These are phyloP conservation scores for Eimeria praecox DNA, from an alignment of 169 alveolate species.

Conservation along the genomic window DNA sequence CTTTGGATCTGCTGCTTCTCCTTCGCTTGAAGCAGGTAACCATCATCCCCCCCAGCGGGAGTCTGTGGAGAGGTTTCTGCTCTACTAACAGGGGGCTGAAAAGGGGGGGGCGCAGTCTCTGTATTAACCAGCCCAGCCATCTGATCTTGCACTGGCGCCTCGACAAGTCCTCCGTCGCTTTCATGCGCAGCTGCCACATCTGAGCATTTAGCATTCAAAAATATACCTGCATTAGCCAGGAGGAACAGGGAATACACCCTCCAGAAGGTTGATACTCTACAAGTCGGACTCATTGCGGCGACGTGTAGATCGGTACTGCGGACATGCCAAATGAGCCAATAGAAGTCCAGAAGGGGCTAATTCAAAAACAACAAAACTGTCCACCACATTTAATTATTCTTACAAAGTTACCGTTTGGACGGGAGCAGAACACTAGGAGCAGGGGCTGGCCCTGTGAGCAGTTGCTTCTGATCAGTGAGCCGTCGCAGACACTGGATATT, in stretches of 20 bases:
- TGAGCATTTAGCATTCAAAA: not conserved
- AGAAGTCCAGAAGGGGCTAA: not conserved
- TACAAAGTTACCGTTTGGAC: too few species aligned
- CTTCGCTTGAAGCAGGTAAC: not conserved
- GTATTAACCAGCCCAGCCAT: not conserved
- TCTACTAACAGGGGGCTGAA: not conserved
- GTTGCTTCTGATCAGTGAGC: not conserved
- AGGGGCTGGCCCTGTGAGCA: not conserved
- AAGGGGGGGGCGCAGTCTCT: not conserved
- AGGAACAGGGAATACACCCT: not conserved
- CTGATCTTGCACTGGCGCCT: not conserved
- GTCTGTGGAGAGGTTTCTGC: not conserved
- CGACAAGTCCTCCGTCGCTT: not conserved
- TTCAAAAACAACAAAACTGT: not conserved
- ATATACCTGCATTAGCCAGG: not conserved
- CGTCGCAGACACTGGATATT: not conserved
- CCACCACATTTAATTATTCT: not conserved
- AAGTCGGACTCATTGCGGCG: not conserved
- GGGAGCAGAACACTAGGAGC: not conserved
- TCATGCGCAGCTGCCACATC: constrained; percentile 9
- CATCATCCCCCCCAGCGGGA: not conserved
- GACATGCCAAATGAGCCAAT: not conserved
- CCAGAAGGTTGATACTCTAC: not conserved
- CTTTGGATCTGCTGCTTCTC: not conserved
- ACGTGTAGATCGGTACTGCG: not conserved